Evolutionary conservation across 805 yeast genomes (phyloP), one percentile per base, ranked within the genome.

Genomic region (Yamadazyma endophytica): DNA sequence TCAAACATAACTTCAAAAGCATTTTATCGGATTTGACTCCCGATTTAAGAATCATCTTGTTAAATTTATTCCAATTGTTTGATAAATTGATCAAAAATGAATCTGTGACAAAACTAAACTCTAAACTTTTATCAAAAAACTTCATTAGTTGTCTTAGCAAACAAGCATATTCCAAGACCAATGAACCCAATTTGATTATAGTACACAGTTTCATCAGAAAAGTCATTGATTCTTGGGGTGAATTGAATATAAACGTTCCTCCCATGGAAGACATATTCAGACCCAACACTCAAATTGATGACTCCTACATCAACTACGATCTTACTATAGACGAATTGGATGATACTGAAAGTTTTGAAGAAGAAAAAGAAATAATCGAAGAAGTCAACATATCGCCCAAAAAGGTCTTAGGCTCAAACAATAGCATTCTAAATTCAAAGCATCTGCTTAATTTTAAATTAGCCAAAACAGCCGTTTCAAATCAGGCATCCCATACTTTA

Each of bases 71-170:
- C 25, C 50, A 61, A 11, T 43, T 64, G 20, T 55, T 58, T 37
- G 22, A 36, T n/a, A 54, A 59, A 9, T 56, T 76, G 9, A 47
- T 73, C n/a, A 37, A 48, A 3, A 54, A 61, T 26, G 18, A 45
- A 2, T 49, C 52, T 3, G 37, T 40, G 1, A 74, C 83, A 14
- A 66, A 58, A 39, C 80, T 73, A 42, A 56, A 58, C 9, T 38
- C 66, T 9, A 31, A 46, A 7, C 47, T 70, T 5, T 40, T 74
- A 14, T 57, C 80, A 26, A 69, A 64, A 40, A 58, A 74, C 16
- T 46, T 80, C 25, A 63, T 74, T 6, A 75, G 79, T 13, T 68
- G 81, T 9, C 43, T 82, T 19, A 69, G 80, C 34, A 80, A 80
- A 26, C 73, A 73, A 42, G 31, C 54, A 16, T 37, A 54, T 9